Evolutionary conservation across 495 filamentous ascomycete genomes (phyloP).

Genomic region (Elaphomyces granulatus): DNA sequence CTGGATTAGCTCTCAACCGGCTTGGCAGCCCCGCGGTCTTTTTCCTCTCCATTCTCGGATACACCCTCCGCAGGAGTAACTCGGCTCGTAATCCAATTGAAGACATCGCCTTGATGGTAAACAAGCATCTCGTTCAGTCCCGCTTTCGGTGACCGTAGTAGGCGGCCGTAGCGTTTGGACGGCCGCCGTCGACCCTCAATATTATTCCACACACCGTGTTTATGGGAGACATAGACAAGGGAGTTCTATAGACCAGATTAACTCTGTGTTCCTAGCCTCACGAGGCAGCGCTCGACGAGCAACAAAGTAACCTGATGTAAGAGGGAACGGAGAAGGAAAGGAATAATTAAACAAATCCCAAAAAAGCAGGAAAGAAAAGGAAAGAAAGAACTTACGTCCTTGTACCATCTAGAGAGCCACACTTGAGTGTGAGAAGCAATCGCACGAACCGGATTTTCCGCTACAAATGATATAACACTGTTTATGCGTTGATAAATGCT

Average conservation of each 20-base stretch:
- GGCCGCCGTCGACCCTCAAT: constrained; percentile 39
- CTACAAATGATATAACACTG: constrained; percentile 41
- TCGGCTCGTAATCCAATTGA: constrained; percentile 37
- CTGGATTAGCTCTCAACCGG: no score
- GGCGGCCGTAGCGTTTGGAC: constrained; percentile 52
- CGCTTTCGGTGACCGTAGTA: constrained; percentile 37
- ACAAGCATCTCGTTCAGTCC: constrained; percentile 51
- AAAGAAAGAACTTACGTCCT: constrained; percentile 26
- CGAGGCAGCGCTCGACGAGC: no score
- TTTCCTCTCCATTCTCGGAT: constrained; percentile 19
- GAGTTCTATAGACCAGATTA: constrained; percentile 37
- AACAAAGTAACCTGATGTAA: no score
- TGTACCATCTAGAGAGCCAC: constrained; percentile 57
- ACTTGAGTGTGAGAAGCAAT: constrained; percentile 49
- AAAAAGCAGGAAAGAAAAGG: background rate
- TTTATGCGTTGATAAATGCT: constrained; percentile 37
- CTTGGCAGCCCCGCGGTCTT: no score
- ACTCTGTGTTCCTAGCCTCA: no score
- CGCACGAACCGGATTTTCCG: constrained; percentile 37
- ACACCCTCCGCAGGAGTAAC: constrained; percentile 18
- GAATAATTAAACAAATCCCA: constrained; percentile 61
- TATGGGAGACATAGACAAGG: constrained; percentile 52
- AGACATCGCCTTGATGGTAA: constrained; percentile 41
- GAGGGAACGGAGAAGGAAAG: no score
- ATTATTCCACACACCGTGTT: constrained; percentile 58